Conservation (phyloP, 371 early-diverging fungal species). For the Mycotypha africana region DNA sequence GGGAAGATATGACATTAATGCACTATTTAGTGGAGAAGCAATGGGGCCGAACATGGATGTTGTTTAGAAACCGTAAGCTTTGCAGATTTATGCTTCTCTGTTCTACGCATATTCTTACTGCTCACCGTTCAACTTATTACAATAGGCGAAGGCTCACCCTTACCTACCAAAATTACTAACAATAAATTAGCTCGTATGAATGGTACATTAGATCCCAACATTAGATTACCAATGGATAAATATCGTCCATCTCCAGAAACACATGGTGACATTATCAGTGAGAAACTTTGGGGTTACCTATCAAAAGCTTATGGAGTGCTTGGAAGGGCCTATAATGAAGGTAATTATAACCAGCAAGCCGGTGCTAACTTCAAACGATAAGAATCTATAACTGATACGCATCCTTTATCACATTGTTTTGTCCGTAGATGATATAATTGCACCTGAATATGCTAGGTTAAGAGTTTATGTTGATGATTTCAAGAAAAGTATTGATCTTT, state of each 20-base stretch:
- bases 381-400: too few relatives aligned
- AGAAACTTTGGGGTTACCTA: conserved; percentile 31
- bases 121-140: neutral
- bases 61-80: conserved; percentile 40
- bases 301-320: conserved; percentile 36
- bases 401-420: too few relatives aligned
- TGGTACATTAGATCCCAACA: conserved; percentile 34
- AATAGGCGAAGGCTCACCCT: conserved; percentile 36
- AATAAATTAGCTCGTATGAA: conserved; percentile 30
- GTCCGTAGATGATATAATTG: conserved; percentile 26
- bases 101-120: neutral
- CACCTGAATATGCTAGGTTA: conserved; percentile 37
- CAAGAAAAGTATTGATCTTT: conserved; percentile 35
- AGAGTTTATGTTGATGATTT: conserved; percentile 38
- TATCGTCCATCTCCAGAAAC: conserved; percentile 42
- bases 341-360: too few relatives aligned
- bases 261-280: conserved; percentile 42
- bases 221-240: conserved; percentile 39
- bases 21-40: conserved; percentile 37
- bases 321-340: conserved; percentile 38
- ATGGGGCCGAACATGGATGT: conserved; percentile 42
- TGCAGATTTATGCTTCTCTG: too few relatives aligned
- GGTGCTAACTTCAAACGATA: too few relatives aligned
- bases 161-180: conserved; percentile 31
- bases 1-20: conserved; percentile 36